These are phyloP conservation scores for Phytophthora cryptogea DNA, from an alignment of 352 stramenopile species.

Conservation along the genomic window DNA sequence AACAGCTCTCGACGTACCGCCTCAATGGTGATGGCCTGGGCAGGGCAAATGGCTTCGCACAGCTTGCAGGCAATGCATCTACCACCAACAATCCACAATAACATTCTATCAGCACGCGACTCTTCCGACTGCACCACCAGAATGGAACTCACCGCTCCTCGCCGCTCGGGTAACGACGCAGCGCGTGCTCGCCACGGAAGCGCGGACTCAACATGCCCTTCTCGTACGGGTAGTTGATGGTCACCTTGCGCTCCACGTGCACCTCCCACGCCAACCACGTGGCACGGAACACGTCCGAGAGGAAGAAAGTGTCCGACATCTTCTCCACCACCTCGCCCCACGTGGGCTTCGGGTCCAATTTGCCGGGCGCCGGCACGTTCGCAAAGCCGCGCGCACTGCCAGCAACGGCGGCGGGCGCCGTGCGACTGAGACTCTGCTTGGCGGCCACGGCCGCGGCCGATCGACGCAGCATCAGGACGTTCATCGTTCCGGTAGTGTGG, in stretches of 20 bases:
- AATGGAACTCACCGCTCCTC: constrained; percentile 93
- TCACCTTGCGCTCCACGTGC: constrained; percentile 93
- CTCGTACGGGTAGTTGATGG: constrained; percentile 99
- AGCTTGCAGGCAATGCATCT: constrained; percentile 99
- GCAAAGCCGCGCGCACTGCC: constrained; percentile 37
- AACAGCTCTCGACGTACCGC: constrained; percentile 55
- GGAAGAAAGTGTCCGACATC: constrained; percentile 84
- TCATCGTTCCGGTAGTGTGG: constrained; percentile 48
- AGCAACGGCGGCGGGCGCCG: constrained; percentile 8
- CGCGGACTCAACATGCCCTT: constrained; percentile 96
- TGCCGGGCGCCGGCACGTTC: constrained; percentile 26
- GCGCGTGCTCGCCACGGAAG: constrained; percentile 98
- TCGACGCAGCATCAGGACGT: constrained; percentile 62
- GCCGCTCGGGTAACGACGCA: constrained; percentile 98
- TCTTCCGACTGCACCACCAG: constrained; percentile 22
- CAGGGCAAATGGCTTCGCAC: constrained; percentile 99
- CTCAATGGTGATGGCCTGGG: constrained; percentile 99
- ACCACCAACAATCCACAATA: constrained; percentile 3
- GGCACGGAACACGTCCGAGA: constrained; percentile 78
- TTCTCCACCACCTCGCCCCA: constrained; percentile 81
- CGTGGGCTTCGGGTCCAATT: constrained; percentile 59
- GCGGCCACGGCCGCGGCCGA: constrained; percentile 45
- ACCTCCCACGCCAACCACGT: constrained; percentile 84
- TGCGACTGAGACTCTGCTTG: constrained; percentile 34
- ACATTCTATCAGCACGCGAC: not conserved